Percentiles rank a stretch among this genome's conserved stretches.
These are phyloP conservation scores for Russula lepida DNA, from an alignment of 768 basidiomycete genomes.

Conservation along the genomic window DNA sequence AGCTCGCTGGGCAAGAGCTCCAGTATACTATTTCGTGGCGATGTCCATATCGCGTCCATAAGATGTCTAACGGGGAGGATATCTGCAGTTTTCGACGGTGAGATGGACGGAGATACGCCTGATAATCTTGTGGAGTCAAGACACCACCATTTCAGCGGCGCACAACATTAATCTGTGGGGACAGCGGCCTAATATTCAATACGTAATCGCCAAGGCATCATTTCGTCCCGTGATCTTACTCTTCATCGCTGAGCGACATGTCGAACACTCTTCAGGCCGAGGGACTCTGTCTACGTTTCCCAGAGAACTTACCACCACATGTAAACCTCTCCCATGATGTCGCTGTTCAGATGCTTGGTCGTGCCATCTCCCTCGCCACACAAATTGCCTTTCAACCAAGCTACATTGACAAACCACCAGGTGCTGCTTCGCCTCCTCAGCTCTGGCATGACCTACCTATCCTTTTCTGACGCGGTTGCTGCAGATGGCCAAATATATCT, in stretches of 20 bases:
- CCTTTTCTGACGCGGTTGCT: background rate
- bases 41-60: background rate
- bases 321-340: conserved; percentile 45
- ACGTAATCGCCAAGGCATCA: background rate
- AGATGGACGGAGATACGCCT: no score
- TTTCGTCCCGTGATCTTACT: no score
- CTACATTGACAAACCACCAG: conserved; percentile 70
- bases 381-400: conserved; percentile 60
- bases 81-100: no score
- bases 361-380: conserved; percentile 49
- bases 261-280: conserved; percentile 36
- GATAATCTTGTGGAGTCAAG: no score
- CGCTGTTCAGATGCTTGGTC: conserved; percentile 52
- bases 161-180: no score
- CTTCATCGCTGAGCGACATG: background rate
- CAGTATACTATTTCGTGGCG: background rate
- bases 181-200: background rate
- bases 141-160: no score
- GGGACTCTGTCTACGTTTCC: conserved; percentile 60
- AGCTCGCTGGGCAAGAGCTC: background rate
- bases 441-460: background rate
- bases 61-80: background rate
- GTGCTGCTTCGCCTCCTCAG: conserved; percentile 29
- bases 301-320: conserved; percentile 55
- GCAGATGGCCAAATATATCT: conserved; percentile 60